Base-by-base conservation (phyloP, 2,329 filamentous ascomycete genomes). In the Raffaelea ambrosiae region DNA sequence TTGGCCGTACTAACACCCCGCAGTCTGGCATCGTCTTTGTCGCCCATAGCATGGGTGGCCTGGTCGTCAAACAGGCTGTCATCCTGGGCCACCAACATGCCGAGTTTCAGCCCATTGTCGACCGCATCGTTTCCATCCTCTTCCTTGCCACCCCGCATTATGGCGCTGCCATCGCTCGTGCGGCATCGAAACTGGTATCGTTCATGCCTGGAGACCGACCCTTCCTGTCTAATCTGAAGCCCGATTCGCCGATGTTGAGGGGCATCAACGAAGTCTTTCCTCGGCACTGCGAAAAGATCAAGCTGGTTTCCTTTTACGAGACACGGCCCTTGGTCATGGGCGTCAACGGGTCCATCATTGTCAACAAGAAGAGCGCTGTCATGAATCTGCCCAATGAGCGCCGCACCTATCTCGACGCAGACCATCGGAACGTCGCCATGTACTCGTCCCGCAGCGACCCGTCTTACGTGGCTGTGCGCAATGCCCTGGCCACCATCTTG, bases 131-230 rank as follows among this genome's bases (percentile, higher is more conserved):
- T 2, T 54, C 59, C 0, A 61, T 69, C 0, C 54, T 69, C 22
- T 70, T 70, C 36, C 52, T 70, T 0, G 65, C 58, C 0, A 68
- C 65, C 1, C 67, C 66, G 11, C 67, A 70, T 43, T 54, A 57
- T 20, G 61, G 61, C 1, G 54, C 59, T 5, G 48, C 47, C 7
- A 48, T 62, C 11, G 63, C 65, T 1, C 42, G 58, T 23, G 46
- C 57, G 0, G 41, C 65, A 0, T 53, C 46, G 10, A 57, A 57
- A 3, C 22, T 63, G 4, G 47, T 64, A 1, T 40, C 53, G 3
- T 5, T 55, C n/a, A 16, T 35, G 0, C 42, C 48, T 16, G 57
- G 59, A 2, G 21, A 50, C 5, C 53, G 60, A 3, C 55, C 60
- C 1, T 67, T 63, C 44, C 54, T 66, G 7, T 45, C 55, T 13